These are phyloP conservation scores for Wallacemonas sp. DNA, from an alignment of 208 protist species.

Conservation along the genomic window DNA sequence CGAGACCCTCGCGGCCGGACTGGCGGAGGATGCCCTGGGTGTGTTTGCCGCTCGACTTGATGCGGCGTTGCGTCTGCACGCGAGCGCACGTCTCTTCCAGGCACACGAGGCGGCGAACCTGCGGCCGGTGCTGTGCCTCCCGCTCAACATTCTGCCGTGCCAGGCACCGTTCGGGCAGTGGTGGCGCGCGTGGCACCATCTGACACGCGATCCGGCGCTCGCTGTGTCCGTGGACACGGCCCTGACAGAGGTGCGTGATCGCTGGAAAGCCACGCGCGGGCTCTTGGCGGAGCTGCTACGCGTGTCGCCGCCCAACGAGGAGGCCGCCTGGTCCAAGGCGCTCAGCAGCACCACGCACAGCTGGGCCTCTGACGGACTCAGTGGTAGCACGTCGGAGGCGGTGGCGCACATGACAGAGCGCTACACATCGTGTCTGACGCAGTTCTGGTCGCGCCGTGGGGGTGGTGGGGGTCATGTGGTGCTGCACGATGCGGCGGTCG, in stretches of 20 bases:
- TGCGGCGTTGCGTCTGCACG: neutral
- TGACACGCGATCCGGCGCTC: neutral
- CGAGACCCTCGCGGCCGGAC: neutral
- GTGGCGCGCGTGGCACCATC: neutral
- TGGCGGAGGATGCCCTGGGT: neutral
- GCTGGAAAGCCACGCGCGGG: neutral
- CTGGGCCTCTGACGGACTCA: neutral
- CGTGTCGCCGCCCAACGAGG: slow-evolving; percentile 1
- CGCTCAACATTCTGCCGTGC: neutral
- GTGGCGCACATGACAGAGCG: neutral
- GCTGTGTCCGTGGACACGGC: neutral
- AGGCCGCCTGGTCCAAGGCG: neutral
- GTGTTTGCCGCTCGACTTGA: neutral
- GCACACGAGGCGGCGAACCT: neutral
- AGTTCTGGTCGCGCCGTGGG: neutral
- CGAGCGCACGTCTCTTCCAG: neutral
- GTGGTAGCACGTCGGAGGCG: slow-evolving; percentile 1
- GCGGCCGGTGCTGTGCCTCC: slow-evolving; percentile 1
- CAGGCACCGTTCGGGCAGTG: neutral
- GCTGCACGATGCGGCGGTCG: neutral
- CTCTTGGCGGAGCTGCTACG: neutral
- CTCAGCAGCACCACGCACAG: neutral
- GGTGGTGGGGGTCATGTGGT: slow-evolving; percentile 15
- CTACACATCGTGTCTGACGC: neutral
- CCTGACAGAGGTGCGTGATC: neutral